Percentiles rank a stretch among this genome's conserved stretches.
phyloP scores from a whole-genome alignment of 495 filamentous ascomycete species.

The Neurospora cerealis region DNA sequence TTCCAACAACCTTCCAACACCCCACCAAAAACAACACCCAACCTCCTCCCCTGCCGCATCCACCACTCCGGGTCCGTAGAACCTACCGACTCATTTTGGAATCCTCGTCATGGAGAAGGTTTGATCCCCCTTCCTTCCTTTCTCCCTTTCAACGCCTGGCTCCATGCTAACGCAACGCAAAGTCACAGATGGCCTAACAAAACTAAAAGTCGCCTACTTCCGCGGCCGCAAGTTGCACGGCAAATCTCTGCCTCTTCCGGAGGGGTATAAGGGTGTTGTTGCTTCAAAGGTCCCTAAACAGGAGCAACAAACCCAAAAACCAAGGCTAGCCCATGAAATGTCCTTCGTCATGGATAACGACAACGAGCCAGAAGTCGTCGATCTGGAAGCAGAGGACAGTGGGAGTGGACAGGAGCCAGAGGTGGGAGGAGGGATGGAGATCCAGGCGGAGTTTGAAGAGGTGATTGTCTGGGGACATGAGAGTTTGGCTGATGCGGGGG shows the following conservation, averaged over 20 bases:
- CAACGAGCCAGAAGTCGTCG: background rate
- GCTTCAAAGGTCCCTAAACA: conserved; percentile 9
- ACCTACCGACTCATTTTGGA: conserved; percentile 63
- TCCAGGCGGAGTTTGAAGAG: conserved; percentile 65
- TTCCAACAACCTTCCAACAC: conserved; percentile 1
- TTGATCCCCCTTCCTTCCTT: too few species aligned
- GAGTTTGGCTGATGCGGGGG: conserved; percentile 30
- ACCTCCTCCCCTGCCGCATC: conserved; percentile 78
- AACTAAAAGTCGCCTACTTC: conserved; percentile 63
- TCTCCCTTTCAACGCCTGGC: too few species aligned
- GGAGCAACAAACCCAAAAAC: too few species aligned
- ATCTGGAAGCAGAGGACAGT: too few species aligned
- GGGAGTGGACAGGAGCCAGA: too few species aligned
- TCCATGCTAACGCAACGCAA: too few species aligned
- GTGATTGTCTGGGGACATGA: conserved; percentile 81
- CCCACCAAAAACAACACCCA: conserved; percentile 45
- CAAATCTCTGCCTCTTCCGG: conserved; percentile 54
- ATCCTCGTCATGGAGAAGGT: conserved; percentile 33
- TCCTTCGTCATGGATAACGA: background rate
- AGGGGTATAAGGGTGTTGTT: conserved; percentile 60
- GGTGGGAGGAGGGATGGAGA: conserved; percentile 42
- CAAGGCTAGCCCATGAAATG: too few species aligned
- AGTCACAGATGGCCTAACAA: too few species aligned
- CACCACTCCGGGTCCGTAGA: conserved; percentile 67
- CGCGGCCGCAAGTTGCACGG: conserved; percentile 75